phyloP scores from a whole-genome alignment of 352 stramenopile species.

The Globisporangium cederbergense region DNA sequence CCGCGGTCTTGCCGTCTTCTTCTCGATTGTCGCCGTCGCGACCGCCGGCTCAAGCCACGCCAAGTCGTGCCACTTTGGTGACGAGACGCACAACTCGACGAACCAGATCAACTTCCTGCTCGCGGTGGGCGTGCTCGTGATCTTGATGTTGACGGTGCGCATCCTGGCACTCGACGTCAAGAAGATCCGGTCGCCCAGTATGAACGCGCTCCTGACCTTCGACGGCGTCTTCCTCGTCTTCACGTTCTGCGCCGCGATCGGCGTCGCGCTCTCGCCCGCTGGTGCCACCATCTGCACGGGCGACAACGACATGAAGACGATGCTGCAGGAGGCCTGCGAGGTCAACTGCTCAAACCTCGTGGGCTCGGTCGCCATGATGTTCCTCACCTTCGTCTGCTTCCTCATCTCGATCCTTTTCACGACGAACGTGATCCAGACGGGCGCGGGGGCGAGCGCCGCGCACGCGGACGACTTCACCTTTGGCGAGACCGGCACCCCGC shows the following conservation, averaged over 20 bases:
- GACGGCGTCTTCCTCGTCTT: conserved; percentile 54
- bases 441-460: conserved; percentile 6
- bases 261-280: conserved; percentile 46
- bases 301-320: conserved; percentile 35
- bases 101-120: conserved; percentile 62
- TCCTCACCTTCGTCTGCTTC: conserved; percentile 53
- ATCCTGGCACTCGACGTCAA: conserved; percentile 58
- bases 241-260: conserved; percentile 51
- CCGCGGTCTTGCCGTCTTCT: conserved; percentile 38
- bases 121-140: conserved; percentile 32
- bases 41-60: conserved; percentile 37
- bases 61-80: conserved; percentile 50
- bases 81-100: conserved; percentile 47
- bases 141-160: conserved; percentile 31
- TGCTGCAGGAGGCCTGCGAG: conserved; percentile 62
- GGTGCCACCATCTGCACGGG: conserved; percentile 55
- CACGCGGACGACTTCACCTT: conserved; percentile 47
- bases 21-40: conserved; percentile 37
- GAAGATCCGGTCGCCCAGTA: conserved; percentile 39
- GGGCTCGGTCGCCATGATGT: conserved; percentile 45
- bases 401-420: conserved; percentile 55
- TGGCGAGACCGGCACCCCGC: conserved; percentile 34
- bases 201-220: conserved; percentile 36
- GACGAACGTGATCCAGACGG: conserved; percentile 30
- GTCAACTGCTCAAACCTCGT: conserved; percentile 63